phyloP scores from a whole-genome alignment of 116 monocot genomes.

The Dioscorea cayenensis region DNA sequence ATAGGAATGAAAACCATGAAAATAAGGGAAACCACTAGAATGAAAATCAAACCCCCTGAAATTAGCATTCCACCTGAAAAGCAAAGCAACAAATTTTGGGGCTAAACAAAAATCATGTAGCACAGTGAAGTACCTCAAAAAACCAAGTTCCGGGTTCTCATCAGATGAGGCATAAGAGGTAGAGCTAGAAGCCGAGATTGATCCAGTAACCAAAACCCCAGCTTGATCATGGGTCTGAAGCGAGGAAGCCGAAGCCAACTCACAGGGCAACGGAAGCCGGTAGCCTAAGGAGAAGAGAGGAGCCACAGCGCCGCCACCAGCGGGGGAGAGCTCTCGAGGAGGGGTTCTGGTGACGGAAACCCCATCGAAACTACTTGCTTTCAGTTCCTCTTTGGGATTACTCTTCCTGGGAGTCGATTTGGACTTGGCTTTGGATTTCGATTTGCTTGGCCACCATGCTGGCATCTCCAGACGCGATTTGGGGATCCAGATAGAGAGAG shows the following conservation, averaged over 20 bases:
- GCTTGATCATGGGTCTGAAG: neutral
- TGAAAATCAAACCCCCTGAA: neutral
- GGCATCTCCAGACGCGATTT: neutral
- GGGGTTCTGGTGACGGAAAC: neutral
- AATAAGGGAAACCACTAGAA: neutral
- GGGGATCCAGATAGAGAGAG: too few species aligned
- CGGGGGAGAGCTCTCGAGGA: neutral
- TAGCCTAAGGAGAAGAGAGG: constrained; percentile 40
- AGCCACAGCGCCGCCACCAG: neutral
- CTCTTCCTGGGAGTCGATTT: constrained; percentile 10
- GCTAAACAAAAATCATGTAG: neutral
- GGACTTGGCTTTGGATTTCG: constrained; percentile 20
- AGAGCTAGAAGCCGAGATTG: constrained; percentile 22
- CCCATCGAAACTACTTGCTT: constrained; percentile 52
- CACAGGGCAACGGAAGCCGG: constrained; percentile 9
- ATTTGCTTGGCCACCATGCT: constrained; percentile 25
- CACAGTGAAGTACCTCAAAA: constrained; percentile 24
- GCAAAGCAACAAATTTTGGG: neutral
- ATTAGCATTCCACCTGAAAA: neutral
- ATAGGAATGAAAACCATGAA: neutral
- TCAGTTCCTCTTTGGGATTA: constrained; percentile 6
- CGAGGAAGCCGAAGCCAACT: constrained; percentile 5
- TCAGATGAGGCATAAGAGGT: constrained; percentile 41
- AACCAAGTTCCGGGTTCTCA: constrained; percentile 34
- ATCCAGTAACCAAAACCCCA: neutral